Base-by-base conservation (phyloP, 495 filamentous ascomycete genomes). In the Penicillium steckii region DNA sequence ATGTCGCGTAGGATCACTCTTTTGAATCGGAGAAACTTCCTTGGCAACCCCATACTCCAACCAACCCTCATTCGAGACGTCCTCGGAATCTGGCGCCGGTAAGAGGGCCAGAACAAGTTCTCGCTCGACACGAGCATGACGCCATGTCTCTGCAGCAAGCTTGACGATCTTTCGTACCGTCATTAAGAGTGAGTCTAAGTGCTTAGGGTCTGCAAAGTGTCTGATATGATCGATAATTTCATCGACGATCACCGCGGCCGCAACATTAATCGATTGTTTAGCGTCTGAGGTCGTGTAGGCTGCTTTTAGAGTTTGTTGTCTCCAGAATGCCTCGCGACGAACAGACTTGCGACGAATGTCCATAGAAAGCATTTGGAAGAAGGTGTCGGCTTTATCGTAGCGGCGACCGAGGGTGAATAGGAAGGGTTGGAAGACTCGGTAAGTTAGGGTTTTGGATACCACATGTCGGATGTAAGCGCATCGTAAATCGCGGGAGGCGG, bases 351-450 rank as follows among this genome's bases (percentile, higher is more conserved):
- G 75, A 15, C 82, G 79, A 32, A 86, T 80, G 26, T 85, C 79
- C 64, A 79, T 80, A 8, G 81, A 84, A 47, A 85, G 75, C 58
- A 81, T 75, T 49, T 79, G 75, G 73, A 86, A 84, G 52, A 83
- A 77, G 12, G 76, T 79, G 61, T 85, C 82, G 10, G 81, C 79
- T 55, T 84, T 83, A 60, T 84, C 82, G 62, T 82, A 83, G 19
- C 80, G 64, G 24, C 77, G 76, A n/a, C 80, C 81, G 5, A 85
- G 61, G 26, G 80, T 82, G 65, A 86, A 86, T 3, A 86, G 65
- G 69, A 86, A 86, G 5, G 82, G 83, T 29, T 81, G 77, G 69
- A 86, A 86, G 32, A 86, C 79, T n/a, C 82, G 75, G 57, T 78
- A 79, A 22, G 78, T 83, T 35, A 86, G 64, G 21, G 80, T 79